phyloP scores from a whole-genome alignment of 116 monocot genomes.

The Cymodocea nodosa region DNA sequence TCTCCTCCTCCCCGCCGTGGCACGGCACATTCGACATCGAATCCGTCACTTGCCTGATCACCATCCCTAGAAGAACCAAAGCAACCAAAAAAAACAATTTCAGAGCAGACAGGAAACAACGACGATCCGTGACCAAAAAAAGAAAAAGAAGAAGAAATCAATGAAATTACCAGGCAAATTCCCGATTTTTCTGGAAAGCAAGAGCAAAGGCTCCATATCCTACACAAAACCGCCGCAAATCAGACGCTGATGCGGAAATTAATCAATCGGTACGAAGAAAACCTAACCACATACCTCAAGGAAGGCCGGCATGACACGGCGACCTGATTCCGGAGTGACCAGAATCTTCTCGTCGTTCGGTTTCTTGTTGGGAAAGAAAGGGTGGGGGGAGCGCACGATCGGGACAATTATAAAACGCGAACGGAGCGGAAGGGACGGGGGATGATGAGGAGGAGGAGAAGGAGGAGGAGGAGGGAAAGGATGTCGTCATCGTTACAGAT shows the following conservation, averaged over 20 bases:
- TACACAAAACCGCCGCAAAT: not conserved
- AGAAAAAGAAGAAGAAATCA: not conserved
- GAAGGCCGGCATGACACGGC: too few species aligned
- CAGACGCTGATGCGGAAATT: not conserved
- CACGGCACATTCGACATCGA: constrained; percentile 13
- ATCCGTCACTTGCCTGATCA: not conserved
- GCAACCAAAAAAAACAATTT: not conserved
- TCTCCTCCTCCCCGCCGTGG: constrained; percentile 4
- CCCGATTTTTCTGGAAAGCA: not conserved
- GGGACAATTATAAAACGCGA: too few species aligned
- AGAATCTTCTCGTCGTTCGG: too few species aligned
- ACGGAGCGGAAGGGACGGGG: too few species aligned
- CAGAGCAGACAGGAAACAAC: not conserved
- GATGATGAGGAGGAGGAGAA: too few species aligned
- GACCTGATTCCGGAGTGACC: too few species aligned
- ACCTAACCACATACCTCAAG: too few species aligned
- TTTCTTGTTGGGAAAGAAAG: too few species aligned
- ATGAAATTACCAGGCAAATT: not conserved
- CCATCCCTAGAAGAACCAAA: not conserved
- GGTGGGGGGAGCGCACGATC: too few species aligned
- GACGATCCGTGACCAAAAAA: not conserved
- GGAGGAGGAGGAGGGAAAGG: too few species aligned
- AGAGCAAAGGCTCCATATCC: not conserved
- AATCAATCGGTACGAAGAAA: too few species aligned
- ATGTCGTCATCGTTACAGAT: too few species aligned